Evolutionary conservation across 371 early-diverging fungal species (phyloP), one percentile per base, ranked within the genome.

Genomic region (Mortierella sp.): DNA sequence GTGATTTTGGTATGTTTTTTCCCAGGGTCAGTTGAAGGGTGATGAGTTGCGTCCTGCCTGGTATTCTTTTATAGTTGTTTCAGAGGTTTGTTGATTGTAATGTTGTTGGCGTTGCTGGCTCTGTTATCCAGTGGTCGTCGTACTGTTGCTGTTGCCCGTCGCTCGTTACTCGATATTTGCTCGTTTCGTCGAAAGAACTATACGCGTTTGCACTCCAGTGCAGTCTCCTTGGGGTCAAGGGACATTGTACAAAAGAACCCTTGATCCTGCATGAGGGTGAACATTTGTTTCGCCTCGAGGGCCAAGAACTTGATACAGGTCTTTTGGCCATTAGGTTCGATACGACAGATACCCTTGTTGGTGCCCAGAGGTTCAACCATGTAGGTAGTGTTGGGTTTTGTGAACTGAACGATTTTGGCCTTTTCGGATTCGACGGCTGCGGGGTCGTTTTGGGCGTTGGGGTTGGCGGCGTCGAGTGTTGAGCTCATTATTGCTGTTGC

Each of bases 251-350:
- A 87, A 42, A 87, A 87, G 74, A 87, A 82, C 8, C 87, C 87
- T 54, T 87, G 82, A 42, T 82, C 83, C 83, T 87, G 87, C 87
- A 87, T 82, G 31, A 87, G 77, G 21, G 87, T 76, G 34, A 82
- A 87, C 87, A 87, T 87, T 42, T 87, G 82, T 63, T 87, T 87
- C 72, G 87, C 87, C 71, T 87, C 87, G 55, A 87, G 78, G 3
- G 87, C 80, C 24, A 78, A 55, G 44, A 87, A 82, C 83, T 87
- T 82, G 80, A 87, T 80, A 50, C 87, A 87, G 57, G 78, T 78
- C 68, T 80, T 82, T 74, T 87, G 87, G 16, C 87, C 87, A 47
- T 87, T 87, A 58, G 87, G 82, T 54, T 87, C 87, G 48, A 78
- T 75, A 11, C 87, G 80, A 52, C 87, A 87, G 70, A 87, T 82